These are phyloP conservation scores for Prunus armeniaca DNA, from an alignment of 306 rosid genomes.

Conservation along the genomic window DNA sequence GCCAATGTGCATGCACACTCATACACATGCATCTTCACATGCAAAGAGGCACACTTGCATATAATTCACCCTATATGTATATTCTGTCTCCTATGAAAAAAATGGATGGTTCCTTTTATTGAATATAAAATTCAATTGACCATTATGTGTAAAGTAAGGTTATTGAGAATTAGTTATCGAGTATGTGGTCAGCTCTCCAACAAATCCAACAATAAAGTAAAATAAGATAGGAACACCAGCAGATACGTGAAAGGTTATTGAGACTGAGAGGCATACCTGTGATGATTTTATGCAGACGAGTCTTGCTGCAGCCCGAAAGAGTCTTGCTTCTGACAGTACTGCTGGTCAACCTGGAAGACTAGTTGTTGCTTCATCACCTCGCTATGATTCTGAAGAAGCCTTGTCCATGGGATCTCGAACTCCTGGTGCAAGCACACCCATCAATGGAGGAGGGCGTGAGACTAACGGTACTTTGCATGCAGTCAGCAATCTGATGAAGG, in stretches of 20 bases:
- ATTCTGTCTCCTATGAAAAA: background rate
- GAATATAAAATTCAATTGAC: background rate
- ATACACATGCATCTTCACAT: background rate
- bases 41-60: background rate
- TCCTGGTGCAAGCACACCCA: constrained; percentile 70
- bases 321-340: constrained; percentile 55
- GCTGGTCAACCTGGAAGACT: constrained; percentile 44
- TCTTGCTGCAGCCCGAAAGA: constrained; percentile 83
- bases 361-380: constrained; percentile 37
- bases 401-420: constrained; percentile 72
- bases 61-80: background rate
- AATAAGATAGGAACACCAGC: background rate
- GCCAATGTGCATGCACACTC: background rate
- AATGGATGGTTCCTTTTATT: background rate
- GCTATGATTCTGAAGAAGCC: constrained; percentile 72
- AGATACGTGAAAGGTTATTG: background rate
- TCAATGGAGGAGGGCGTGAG: constrained; percentile 54
- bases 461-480: constrained; percentile 47
- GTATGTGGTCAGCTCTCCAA: background rate
- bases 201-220: background rate
- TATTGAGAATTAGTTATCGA: background rate
- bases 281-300: constrained; percentile 59
- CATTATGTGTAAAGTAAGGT: too few relatives aligned
- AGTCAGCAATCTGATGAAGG: constrained; percentile 58
- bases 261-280: background rate